Percentiles rank a stretch among this genome's conserved stretches.
These are phyloP conservation scores for Paramarasmius palmivorus DNA, from an alignment of 1,284 basidiomycete species.

Conservation along the genomic window DNA sequence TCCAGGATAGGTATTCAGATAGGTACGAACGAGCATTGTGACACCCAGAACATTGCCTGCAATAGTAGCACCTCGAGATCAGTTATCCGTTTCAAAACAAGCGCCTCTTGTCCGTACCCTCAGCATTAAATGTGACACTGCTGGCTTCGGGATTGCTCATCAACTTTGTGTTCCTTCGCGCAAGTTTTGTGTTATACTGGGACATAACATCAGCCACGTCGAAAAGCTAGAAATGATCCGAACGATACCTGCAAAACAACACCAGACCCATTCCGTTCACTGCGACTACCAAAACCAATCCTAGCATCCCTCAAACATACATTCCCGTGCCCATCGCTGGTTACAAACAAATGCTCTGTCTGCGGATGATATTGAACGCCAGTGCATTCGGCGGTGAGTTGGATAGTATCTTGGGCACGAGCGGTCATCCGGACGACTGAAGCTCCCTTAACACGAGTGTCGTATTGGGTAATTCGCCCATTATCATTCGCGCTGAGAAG, in stretches of 20 bases:
- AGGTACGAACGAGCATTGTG: constrained; percentile 63
- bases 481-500: constrained; percentile 73
- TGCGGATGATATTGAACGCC: constrained; percentile 63
- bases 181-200: constrained; percentile 68
- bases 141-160: constrained; percentile 64
- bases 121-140: constrained; percentile 63
- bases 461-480: constrained; percentile 62
- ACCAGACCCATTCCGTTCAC: constrained; percentile 45
- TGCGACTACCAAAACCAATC: constrained; percentile 67
- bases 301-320: constrained; percentile 72
- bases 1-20: not conserved
- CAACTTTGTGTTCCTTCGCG: constrained; percentile 36
- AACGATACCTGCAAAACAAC: constrained; percentile 48
- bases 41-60: constrained; percentile 62
- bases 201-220: not conserved
- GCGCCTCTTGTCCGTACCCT: constrained; percentile 40
- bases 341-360: constrained; percentile 67
- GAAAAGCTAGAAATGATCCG: not conserved
- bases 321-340: constrained; percentile 54
- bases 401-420: constrained; percentile 49
- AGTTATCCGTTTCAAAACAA: not conserved
- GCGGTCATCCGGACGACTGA: constrained; percentile 21
- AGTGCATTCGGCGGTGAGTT: constrained; percentile 55
- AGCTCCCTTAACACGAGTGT: constrained; percentile 41
- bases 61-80: not conserved